Evolutionary conservation across 352 stramenopile genomes (phyloP).

Genomic region (Aphanomyces euteiches): DNA sequence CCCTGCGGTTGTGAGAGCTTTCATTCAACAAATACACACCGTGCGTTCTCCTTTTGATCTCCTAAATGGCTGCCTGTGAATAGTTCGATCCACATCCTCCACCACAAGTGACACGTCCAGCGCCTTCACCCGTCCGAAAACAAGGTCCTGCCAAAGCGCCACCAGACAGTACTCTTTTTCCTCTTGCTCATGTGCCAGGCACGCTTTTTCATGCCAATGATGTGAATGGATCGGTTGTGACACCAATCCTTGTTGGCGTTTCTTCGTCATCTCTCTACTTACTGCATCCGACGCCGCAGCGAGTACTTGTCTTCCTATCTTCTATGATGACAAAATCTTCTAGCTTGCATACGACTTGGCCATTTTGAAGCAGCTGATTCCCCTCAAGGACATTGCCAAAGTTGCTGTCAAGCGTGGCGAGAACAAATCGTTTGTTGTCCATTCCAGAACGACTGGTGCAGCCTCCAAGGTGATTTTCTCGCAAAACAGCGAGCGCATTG

Average conservation of each 20-base stretch:
- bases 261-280: neutral
- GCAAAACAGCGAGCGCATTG: slow-evolving; percentile 12
- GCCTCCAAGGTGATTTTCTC: slow-evolving; percentile 17
- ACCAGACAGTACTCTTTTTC: neutral
- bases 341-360: slow-evolving; percentile 12
- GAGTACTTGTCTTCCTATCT: neutral
- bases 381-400: slow-evolving; percentile 12
- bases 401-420: slow-evolving; percentile 17
- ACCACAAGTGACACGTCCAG: neutral
- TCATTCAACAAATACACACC: slow-evolving; percentile 25
- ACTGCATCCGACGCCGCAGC: neutral
- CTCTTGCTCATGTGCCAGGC: slow-evolving; percentile 19
- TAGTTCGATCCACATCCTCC: slow-evolving; percentile 18
- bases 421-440: slow-evolving; percentile 21
- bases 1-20: slow-evolving; percentile 15
- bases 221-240: neutral
- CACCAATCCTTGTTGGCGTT: slow-evolving; percentile 2
- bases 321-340: neutral
- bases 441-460: slow-evolving; percentile 10
- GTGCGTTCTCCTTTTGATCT: neutral
- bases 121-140: neutral
- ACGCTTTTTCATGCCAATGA: slow-evolving; percentile 26
- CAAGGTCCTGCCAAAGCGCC: neutral
- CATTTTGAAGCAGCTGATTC: neutral
- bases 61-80: neutral